Conservation (phyloP, 2,329 filamentous ascomycete genomes). For the Colletotrichum musicola region DNA sequence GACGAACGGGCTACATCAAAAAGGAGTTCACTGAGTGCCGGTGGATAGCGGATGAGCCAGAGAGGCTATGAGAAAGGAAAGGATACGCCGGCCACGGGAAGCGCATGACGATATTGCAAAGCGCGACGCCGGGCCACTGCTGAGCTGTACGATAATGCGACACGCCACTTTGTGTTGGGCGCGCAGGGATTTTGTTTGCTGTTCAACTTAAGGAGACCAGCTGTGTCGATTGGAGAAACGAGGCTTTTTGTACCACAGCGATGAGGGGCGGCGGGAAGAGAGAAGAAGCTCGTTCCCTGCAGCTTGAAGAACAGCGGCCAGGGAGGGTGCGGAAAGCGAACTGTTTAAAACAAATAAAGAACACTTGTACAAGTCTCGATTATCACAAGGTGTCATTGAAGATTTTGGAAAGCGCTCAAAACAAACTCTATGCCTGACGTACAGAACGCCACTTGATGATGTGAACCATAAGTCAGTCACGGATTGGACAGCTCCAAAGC, state of each 20-base stretch:
- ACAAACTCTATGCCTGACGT: too few species aligned
- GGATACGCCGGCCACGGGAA: conserved; percentile 1
- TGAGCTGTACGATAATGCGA: conserved; percentile 31
- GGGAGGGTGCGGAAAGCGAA: neutral
- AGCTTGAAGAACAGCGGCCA: neutral
- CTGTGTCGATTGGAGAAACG: neutral
- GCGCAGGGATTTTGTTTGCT: conserved; percentile 19
- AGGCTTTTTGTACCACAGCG: neutral
- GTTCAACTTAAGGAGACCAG: conserved; percentile 3
- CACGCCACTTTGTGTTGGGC: conserved; percentile 19
- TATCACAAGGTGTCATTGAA: too few species aligned
- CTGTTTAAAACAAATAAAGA: neutral
- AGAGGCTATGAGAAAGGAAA: conserved; percentile 12
- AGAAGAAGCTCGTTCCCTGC: conserved; percentile 25
- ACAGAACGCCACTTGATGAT: too few species aligned
- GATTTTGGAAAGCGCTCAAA: too few species aligned
- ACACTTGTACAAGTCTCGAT: neutral
- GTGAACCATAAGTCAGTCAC: too few species aligned
- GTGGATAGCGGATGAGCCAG: neutral
- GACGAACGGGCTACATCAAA: too few species aligned
- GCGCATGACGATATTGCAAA: neutral
- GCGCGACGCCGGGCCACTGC: neutral
- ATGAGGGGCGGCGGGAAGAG: neutral
- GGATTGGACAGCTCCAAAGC: too few species aligned
- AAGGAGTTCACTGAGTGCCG: conserved; percentile 11